phyloP scores from a whole-genome alignment of 306 rosid genomes.

The Begonia peltatifolia region DNA sequence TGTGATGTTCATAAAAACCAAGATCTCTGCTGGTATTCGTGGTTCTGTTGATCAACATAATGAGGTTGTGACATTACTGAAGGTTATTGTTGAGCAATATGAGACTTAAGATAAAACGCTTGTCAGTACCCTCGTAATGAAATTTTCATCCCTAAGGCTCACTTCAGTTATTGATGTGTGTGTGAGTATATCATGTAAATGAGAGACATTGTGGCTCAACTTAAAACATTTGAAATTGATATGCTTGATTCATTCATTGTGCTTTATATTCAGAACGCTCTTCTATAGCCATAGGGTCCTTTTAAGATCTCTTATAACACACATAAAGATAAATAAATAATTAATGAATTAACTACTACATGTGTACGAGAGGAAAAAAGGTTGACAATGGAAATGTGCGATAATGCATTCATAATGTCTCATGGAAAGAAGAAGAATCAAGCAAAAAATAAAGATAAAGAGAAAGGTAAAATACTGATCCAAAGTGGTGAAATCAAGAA shows the following conservation, averaged over 20 bases:
- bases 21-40: not conserved
- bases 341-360: slow-evolving; percentile 2
- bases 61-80: not conserved
- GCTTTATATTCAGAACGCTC: not conserved
- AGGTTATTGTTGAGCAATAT: slow-evolving; percentile 4
- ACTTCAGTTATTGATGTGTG: not conserved
- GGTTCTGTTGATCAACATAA: not conserved
- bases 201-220: not conserved
- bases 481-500: not conserved
- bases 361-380: slow-evolving; percentile 6
- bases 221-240: slow-evolving; percentile 1
- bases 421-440: not conserved
- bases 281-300: not conserved
- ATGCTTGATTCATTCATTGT: slow-evolving; percentile 1
- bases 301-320: slow-evolving; percentile 6
- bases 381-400: not conserved
- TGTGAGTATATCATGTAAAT: slow-evolving; percentile 5
- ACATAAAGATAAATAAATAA: slow-evolving; percentile 5
- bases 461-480: not conserved
- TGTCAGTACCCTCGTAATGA: not conserved
- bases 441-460: not conserved
- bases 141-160: not conserved
- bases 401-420: not conserved
- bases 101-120: slow-evolving; percentile 1
- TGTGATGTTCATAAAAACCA: slow-evolving; percentile 9